Percentiles rank a stretch among this genome's conserved stretches.
These are phyloP conservation scores for Candolleomyces eurysporus DNA, from an alignment of 768 basidiomycete genomes.

Conservation along the genomic window DNA sequence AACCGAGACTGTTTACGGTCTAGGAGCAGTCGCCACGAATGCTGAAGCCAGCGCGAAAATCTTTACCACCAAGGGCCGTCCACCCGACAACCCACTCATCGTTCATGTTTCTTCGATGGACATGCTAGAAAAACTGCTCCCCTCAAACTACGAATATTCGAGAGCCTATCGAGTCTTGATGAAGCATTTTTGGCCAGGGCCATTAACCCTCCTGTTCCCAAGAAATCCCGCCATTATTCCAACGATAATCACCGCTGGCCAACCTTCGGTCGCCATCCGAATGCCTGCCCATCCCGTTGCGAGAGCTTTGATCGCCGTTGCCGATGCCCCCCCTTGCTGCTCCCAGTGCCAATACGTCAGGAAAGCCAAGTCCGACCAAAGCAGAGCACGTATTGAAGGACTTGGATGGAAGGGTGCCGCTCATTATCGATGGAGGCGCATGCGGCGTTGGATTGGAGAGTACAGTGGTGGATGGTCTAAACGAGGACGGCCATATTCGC, in stretches of 20 bases:
- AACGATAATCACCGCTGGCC: slow-evolving; percentile 73
- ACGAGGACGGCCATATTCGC: slow-evolving; percentile 70
- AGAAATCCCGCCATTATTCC: slow-evolving; percentile 61
- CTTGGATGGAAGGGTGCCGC: slow-evolving; percentile 64
- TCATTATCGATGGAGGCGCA: slow-evolving; percentile 90
- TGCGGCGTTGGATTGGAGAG: slow-evolving; percentile 93
- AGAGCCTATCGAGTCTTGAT: slow-evolving; percentile 72
- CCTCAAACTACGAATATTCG: slow-evolving; percentile 59
- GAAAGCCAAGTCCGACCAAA: slow-evolving; percentile 90
- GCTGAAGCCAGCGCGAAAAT: slow-evolving; percentile 65
- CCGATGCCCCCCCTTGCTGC: slow-evolving; percentile 76
- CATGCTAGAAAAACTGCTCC: slow-evolving; percentile 81
- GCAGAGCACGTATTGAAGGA: slow-evolving; percentile 84
- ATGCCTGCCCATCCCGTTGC: slow-evolving; percentile 96
- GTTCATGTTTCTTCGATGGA: slow-evolving; percentile 85
- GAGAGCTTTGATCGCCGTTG: slow-evolving; percentile 76
- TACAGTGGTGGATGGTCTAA: slow-evolving; percentile 89
- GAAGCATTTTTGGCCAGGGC: slow-evolving; percentile 90
- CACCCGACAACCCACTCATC: slow-evolving; percentile 95
- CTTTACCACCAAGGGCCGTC: slow-evolving; percentile 87
- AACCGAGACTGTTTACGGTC: slow-evolving; percentile 97
- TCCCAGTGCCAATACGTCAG: slow-evolving; percentile 93
- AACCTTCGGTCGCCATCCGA: slow-evolving; percentile 82
- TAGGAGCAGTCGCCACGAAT: slow-evolving; percentile 83
- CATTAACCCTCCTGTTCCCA: slow-evolving; percentile 90